Evolutionary conservation across 2,329 filamentous ascomycete genomes (phyloP), one percentile per base, ranked within the genome.

Genomic region (Phaeomoniella chlamydospora): DNA sequence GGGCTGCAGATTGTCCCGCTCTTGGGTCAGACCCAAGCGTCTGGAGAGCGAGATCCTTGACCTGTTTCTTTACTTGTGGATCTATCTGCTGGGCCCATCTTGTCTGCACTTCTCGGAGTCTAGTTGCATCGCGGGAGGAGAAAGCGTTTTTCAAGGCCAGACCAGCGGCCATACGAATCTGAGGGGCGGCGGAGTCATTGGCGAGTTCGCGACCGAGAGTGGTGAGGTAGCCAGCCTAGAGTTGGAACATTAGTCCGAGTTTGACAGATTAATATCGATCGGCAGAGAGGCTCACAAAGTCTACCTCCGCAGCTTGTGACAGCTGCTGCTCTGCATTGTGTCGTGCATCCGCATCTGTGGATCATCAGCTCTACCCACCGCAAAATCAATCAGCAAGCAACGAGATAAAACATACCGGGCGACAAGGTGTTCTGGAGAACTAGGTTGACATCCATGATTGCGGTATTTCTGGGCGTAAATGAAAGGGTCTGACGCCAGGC

Each of bases 91-190:
- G 74, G 43, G 90, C 68, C 90, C 90, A 98, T 79, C 92, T 86
- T 54, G 77, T 72, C 65, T 96, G 90, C 39, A 96, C 75, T 57
- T 92, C 82, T 55, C 83, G 80, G 63, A 94, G 77, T 55, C 86
- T 80, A 52, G 76, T 67, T 53, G 79, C 79, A 62, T 98, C 90
- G 69, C 90, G 81, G 53, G 87, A 83, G 54, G 84, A 85, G 67
- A 98, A 96, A 52, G 90, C 82, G 71, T 98, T 98, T 68, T 98
- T 98, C 54, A 98, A 70, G 49, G 90, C 88, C 50, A 98, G 75
- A 75, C 87, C 90, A 51, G 90, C 90, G 49, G 90, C 88, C 49
- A 84, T 81, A 70, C 90, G 81, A 56, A 94, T 90, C 55, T 84
- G 74, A 45, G 81, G 73, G 55, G 82, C 71, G 47, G 81, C 78